Evolutionary conservation across 1,139 yeast genomes (phyloP), one percentile per base, ranked within the genome.

Genomic region (Suhomyces yuchorum): DNA sequence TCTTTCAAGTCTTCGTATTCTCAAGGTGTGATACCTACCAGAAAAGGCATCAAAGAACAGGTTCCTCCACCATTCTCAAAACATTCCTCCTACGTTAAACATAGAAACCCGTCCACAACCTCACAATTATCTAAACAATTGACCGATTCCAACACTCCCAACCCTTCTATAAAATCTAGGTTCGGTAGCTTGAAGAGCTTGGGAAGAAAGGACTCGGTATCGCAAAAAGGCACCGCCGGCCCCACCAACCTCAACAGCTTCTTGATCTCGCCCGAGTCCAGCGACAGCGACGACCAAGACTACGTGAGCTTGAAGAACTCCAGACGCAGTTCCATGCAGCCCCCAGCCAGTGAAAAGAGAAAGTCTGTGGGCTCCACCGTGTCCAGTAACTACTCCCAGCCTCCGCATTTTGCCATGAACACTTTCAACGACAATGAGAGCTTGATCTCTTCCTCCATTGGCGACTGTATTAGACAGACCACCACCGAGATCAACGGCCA

Each of bases 401-500:
- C 49, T 32, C 46, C 43, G 8, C 46, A 33, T 22, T 43, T 45
- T 28, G 43, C 41, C 44, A 40, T 44, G 44, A 41, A 20, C 42
- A 43, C 44, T 15, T 37, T 49, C 35, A 48, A 43, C 39, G 55
- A 52, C 43, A 48, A 47, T 19, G 78, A 71, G 49, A 71, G 75
- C 54, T 65, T 73, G 41, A 63, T 73, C 19, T 68, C 73, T 28
- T 60, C 69, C 19, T 67, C 75, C 4, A 66, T 73, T 39, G 77
- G 73, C 35, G 77, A 73, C 48, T 71, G 76, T 52, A 60, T 73
- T 46, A 65, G 76, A 54, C 70, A 67, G 52, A 60, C 71, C 41
- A 68, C 70, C 37, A 69, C 74, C 12, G 77, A 72, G 57, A 64
- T 73, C 36, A 66, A 65, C 49, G 69, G 70, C 42, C 60, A 59